Percentiles rank a stretch among this genome's conserved stretches.
These are phyloP conservation scores for Powellomyces hirtus DNA, from an alignment of 192 early-diverging fungal genomes.

Conservation along the genomic window DNA sequence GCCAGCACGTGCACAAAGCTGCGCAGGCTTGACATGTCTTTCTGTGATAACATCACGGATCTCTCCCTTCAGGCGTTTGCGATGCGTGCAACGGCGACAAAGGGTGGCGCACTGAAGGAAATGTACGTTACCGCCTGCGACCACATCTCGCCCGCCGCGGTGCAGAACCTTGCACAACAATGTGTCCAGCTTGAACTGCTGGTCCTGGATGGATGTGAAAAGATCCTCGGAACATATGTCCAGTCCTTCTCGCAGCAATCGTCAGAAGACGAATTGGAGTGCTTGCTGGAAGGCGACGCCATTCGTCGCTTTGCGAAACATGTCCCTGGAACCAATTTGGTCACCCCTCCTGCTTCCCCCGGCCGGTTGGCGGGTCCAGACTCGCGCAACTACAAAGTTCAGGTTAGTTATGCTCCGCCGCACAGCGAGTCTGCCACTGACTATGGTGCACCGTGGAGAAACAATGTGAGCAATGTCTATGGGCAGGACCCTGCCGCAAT, in stretches of 20 bases:
- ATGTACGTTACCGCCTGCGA: conserved; percentile 49
- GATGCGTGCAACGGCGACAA: conserved; percentile 17
- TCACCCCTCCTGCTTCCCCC: conserved; percentile 35
- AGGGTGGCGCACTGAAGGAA: conserved; percentile 36
- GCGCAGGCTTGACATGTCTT: conserved; percentile 40
- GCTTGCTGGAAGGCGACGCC: conserved; percentile 37
- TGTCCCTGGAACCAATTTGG: conserved; percentile 2
- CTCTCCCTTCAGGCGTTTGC: conserved; percentile 39
- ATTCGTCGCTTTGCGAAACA: conserved; percentile 20
- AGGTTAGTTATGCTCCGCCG: conserved; percentile 28
- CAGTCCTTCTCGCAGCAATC: conserved; percentile 36
- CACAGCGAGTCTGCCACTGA: background rate
- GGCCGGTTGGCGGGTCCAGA: conserved; percentile 1
- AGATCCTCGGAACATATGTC: conserved; percentile 35
- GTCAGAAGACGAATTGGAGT: conserved; percentile 43
- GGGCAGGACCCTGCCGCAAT: conserved; percentile 20
- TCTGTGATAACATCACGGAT: conserved; percentile 50
- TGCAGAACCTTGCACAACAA: conserved; percentile 44
- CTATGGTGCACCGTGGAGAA: conserved; percentile 1
- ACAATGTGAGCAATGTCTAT: conserved; percentile 1
- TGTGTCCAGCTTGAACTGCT: conserved; percentile 38
- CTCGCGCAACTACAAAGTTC: conserved; percentile 15
- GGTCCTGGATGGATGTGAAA: conserved; percentile 53
- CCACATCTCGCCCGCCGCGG: conserved; percentile 32
- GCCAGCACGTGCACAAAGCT: conserved; percentile 36